These are phyloP conservation scores for Irpex lacteus DNA, from an alignment of 1,284 basidiomycete genomes.

Conservation along the genomic window DNA sequence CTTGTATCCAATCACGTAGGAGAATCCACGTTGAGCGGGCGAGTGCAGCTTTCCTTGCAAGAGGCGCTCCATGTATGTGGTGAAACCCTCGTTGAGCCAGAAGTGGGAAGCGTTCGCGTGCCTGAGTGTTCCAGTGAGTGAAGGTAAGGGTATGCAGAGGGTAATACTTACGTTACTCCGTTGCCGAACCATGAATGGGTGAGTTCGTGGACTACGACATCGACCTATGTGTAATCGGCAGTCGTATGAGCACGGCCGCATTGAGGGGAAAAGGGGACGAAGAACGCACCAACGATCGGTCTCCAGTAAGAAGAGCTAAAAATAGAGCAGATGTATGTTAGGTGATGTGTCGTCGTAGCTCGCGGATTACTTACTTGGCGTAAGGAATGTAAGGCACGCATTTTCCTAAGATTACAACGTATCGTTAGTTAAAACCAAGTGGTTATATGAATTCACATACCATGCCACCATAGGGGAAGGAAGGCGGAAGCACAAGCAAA, in stretches of 20 bases:
- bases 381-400: conserved; percentile 83
- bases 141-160: no score
- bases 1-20: conserved; percentile 73
- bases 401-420: conserved; percentile 53
- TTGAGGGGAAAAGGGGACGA: no score
- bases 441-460: conserved; percentile 35
- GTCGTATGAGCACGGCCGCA: not conserved
- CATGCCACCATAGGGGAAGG: conserved; percentile 93
- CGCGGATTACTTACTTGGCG: conserved; percentile 59
- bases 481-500: conserved; percentile 88
- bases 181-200: conserved; percentile 88
- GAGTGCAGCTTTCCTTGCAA: conserved; percentile 75
- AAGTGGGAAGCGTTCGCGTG: conserved; percentile 76
- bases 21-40: conserved; percentile 77
- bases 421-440: not conserved
- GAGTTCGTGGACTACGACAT: conserved; percentile 81
- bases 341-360: no score
- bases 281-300: conserved; percentile 60
- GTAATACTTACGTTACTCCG: conserved; percentile 59
- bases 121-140: conserved; percentile 28
- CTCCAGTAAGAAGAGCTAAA: conserved; percentile 75
- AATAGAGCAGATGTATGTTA: no score
- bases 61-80: conserved; percentile 90
- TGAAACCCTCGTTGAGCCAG: conserved; percentile 95
- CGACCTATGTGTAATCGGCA: conserved; percentile 24